These are phyloP conservation scores for Trichosporon coremiiforme DNA, from an alignment of 1,284 basidiomycete genomes.

Conservation along the genomic window DNA sequence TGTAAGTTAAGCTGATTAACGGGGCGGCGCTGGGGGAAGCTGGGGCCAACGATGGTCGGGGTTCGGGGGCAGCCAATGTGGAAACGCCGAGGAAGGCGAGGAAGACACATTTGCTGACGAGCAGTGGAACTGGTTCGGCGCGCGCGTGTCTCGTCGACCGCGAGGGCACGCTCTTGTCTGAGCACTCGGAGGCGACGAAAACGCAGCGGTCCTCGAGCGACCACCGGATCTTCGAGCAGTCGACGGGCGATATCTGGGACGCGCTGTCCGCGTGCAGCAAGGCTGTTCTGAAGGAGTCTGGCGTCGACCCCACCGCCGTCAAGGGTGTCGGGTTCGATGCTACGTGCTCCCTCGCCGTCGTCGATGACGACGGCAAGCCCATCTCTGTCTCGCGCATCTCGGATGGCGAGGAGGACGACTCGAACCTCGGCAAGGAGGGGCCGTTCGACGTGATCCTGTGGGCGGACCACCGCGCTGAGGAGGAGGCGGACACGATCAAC, in stretches of 20 bases:
- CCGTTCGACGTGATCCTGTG: conserved; percentile 80
- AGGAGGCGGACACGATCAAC: conserved; percentile 90
- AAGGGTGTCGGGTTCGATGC: conserved; percentile 96
- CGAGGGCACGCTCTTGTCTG: conserved; percentile 74
- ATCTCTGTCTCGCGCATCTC: conserved; percentile 70
- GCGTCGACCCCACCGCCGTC: conserved; percentile 66
- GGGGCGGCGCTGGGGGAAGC: not conserved
- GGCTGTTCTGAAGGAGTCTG: conserved; percentile 66
- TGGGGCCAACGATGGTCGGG: no score
- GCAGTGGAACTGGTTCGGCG: conserved; percentile 84
- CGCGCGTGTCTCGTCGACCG: conserved; percentile 78
- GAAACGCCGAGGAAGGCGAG: not conserved
- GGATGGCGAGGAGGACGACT: conserved; percentile 41
- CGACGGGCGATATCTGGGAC: conserved; percentile 79
- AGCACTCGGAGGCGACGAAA: conserved; percentile 66
- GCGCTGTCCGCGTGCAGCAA: conserved; percentile 72
- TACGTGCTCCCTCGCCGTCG: conserved; percentile 91
- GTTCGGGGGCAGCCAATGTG: not conserved
- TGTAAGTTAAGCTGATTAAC: conserved; percentile 51
- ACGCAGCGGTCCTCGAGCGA: conserved; percentile 84
- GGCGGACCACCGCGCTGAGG: conserved; percentile 87
- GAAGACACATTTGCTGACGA: conserved; percentile 24
- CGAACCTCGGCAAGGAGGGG: conserved; percentile 62
- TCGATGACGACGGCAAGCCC: conserved; percentile 72
- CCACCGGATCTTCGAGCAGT: conserved; percentile 84